phyloP scores from a whole-genome alignment of 495 filamentous ascomycete genomes.

The Penicillium maclennaniae region DNA sequence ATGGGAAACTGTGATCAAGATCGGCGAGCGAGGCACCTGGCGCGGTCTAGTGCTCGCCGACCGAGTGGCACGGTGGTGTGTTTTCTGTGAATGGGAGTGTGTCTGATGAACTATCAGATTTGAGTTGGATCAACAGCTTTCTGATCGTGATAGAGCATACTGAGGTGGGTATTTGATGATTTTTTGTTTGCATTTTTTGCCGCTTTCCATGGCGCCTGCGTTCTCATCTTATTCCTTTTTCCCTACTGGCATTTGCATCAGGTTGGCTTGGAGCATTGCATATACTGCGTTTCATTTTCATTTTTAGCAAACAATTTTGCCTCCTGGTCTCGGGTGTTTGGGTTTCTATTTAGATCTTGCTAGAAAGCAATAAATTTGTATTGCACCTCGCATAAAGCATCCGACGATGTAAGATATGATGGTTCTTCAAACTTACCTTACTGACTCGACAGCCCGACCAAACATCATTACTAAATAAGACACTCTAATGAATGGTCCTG shows the following conservation, averaged over 20 bases:
- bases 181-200: constrained; percentile 13
- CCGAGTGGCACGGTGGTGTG: constrained; percentile 94
- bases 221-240: constrained; percentile 1
- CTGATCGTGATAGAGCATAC: background rate
- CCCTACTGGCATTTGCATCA: constrained; percentile 29
- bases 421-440: no score
- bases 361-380: background rate
- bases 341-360: constrained; percentile 6
- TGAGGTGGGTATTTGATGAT: constrained; percentile 8
- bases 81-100: constrained; percentile 94
- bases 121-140: constrained; percentile 2
- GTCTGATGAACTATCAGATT: constrained; percentile 31
- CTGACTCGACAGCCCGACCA: no score
- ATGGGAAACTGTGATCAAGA: constrained; percentile 99
- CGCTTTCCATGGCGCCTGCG: background rate
- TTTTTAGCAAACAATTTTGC: constrained; percentile 1
- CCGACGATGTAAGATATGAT: no score
- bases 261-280: constrained; percentile 25
- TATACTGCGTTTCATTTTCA: constrained; percentile 21
- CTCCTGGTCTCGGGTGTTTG: constrained; percentile 8
- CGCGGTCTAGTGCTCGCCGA: constrained; percentile 91
- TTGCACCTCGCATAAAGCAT: no score
- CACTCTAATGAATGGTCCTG: no score
- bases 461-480: no score
- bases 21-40: constrained; percentile 87